These are phyloP conservation scores for Colletotrichum abscissum DNA, from an alignment of 2,329 filamentous ascomycete species.

Conservation along the genomic window DNA sequence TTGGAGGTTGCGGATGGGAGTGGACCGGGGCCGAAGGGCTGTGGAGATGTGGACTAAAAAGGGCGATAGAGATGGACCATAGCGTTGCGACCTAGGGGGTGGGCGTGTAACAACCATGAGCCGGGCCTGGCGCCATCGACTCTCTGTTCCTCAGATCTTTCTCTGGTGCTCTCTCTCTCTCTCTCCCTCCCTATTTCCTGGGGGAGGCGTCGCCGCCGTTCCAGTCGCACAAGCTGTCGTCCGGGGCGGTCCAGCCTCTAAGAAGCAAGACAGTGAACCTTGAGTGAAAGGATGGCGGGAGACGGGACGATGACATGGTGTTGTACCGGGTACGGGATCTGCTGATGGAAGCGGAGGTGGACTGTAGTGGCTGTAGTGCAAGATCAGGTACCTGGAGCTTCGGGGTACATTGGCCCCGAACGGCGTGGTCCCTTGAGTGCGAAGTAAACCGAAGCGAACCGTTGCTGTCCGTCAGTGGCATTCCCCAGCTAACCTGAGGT, in stretches of 20 bases:
- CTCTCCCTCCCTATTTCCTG: neutral
- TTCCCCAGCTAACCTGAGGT: conserved; percentile 16
- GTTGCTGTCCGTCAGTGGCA: conserved; percentile 29
- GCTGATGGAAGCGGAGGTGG: neutral
- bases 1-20: conserved; percentile 34
- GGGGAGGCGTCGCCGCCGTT: conserved; percentile 26
- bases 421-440: conserved; percentile 16
- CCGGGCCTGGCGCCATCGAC: conserved; percentile 4
- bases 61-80: conserved; percentile 3
- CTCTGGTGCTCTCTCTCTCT: too few relatives aligned
- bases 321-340: conserved; percentile 22
- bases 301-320: conserved; percentile 11
- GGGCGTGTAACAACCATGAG: conserved; percentile 20
- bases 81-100: conserved; percentile 21
- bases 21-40: conserved; percentile 25
- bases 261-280: conserved; percentile 26
- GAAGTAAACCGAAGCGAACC: conserved; percentile 32
- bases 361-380: neutral
- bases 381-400: conserved; percentile 16
- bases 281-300: conserved; percentile 9
- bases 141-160: neutral
- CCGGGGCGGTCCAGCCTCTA: conserved; percentile 19
- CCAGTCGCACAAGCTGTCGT: conserved; percentile 19
- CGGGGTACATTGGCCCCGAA: neutral
- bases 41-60: neutral